Evolutionary conservation across 495 filamentous ascomycete species (phyloP).

Genomic region (Penicillium riverlandense): DNA sequence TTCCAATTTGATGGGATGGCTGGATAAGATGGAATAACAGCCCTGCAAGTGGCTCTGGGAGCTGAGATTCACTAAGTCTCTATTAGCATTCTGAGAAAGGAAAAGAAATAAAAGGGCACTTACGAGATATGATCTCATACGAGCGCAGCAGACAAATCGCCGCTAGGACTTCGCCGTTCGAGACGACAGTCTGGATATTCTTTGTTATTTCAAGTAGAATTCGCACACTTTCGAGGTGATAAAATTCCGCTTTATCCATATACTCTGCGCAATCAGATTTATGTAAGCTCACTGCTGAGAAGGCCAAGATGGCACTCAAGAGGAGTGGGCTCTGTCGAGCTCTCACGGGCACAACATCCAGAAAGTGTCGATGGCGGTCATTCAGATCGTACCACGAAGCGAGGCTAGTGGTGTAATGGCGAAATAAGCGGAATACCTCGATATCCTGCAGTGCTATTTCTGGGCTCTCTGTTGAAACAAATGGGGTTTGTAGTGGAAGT

Average conservation of each 20-base stretch:
- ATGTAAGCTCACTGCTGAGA: slow-evolving; percentile 18
- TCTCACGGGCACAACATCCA: slow-evolving; percentile 16
- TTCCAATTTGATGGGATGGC: slow-evolving; percentile 4
- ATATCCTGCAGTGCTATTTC: slow-evolving; percentile 11
- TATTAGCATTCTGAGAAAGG: no score
- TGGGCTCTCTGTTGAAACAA: slow-evolving; percentile 10
- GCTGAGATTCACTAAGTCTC: slow-evolving; percentile 8
- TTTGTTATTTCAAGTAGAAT: slow-evolving; percentile 7
- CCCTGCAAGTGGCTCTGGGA: slow-evolving; percentile 20
- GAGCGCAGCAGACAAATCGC: slow-evolving; percentile 30
- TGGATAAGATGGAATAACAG: slow-evolving; percentile 18
- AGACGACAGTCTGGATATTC: slow-evolving; percentile 5
- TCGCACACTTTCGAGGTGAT: slow-evolving; percentile 16
- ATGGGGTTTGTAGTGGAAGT: background rate
- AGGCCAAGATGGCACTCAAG: slow-evolving; percentile 28
- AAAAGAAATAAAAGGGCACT: background rate
- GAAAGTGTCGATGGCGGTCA: slow-evolving; percentile 19
- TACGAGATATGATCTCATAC: slow-evolving; percentile 29
- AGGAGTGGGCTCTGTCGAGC: slow-evolving; percentile 23
- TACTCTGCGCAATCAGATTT: slow-evolving; percentile 3
- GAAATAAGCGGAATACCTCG: slow-evolving; percentile 17
- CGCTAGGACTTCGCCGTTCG: slow-evolving; percentile 20
- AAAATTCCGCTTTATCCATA: slow-evolving; percentile 11
- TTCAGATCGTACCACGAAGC: slow-evolving; percentile 34
- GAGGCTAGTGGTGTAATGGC: slow-evolving; percentile 20